phyloP scores from a whole-genome alignment of 2,329 filamentous ascomycete species.

The Bipolaris bicolor region DNA sequence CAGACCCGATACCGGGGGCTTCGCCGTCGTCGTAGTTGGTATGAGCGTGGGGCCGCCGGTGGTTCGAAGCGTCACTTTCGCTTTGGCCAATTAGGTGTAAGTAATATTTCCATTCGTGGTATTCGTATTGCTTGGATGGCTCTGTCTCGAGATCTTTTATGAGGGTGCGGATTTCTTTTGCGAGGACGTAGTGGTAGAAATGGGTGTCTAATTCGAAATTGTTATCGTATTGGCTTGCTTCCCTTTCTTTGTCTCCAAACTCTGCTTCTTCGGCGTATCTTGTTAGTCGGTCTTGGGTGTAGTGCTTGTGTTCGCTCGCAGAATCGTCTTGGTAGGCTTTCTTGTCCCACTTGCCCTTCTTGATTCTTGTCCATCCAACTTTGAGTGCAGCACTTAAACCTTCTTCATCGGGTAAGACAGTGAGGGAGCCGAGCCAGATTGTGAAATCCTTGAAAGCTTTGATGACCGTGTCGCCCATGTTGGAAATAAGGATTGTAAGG shows the following conservation, averaged over 20 bases:
- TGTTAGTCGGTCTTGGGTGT: conserved; percentile 42
- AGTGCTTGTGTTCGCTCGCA: conserved; percentile 19
- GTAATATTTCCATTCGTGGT: conserved; percentile 50
- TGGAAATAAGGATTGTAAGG: conserved; percentile 60
- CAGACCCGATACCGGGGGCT: conserved; percentile 40
- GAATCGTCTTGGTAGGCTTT: conserved; percentile 9
- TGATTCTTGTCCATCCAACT: conserved; percentile 33
- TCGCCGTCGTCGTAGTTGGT: conserved; percentile 26
- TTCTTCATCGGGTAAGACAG: conserved; percentile 59
- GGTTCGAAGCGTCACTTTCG: conserved; percentile 49
- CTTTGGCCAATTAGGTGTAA: conserved; percentile 48
- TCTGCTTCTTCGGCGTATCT: conserved; percentile 52
- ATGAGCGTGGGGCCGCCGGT: conserved; percentile 38
- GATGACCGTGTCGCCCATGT: conserved; percentile 63
- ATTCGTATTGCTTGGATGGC: conserved; percentile 50
- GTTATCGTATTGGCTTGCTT: conserved; percentile 53
- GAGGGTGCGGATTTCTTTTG: conserved; percentile 52
- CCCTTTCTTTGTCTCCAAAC: conserved; percentile 47
- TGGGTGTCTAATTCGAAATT: conserved; percentile 55
- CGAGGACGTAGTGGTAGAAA: conserved; percentile 59
- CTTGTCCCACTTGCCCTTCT: conserved; percentile 28
- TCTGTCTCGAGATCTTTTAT: conserved; percentile 51
- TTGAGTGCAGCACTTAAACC: conserved; percentile 47
- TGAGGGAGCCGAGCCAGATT: conserved; percentile 61
- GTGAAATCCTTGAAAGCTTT: conserved; percentile 61